phyloP scores from a whole-genome alignment of 2,329 filamentous ascomycete genomes.

The Pyrenochaeta sp. region DNA sequence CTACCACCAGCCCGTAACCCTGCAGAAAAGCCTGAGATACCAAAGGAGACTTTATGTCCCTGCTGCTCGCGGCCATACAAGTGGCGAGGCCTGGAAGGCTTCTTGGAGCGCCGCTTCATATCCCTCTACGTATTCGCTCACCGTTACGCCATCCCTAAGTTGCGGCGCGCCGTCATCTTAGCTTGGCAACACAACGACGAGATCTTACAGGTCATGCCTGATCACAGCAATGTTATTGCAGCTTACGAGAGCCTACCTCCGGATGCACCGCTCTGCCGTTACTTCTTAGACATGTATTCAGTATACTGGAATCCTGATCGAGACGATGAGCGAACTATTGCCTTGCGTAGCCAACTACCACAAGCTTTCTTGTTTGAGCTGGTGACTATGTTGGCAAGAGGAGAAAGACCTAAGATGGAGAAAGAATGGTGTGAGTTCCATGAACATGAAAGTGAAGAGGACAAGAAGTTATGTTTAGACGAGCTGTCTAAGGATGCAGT shows the following conservation, averaged over 20 bases:
- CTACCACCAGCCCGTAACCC: conserved; percentile 38
- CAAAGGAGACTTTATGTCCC: conserved; percentile 46
- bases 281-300: conserved; percentile 49
- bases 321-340: conserved; percentile 40
- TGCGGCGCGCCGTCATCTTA: conserved; percentile 42
- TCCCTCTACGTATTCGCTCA: conserved; percentile 45
- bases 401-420: conserved; percentile 45
- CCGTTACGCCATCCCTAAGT: conserved; percentile 41
- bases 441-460: conserved; percentile 44
- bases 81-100: conserved; percentile 48
- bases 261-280: conserved; percentile 41
- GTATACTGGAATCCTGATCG: conserved; percentile 48
- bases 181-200: conserved; percentile 49
- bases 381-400: conserved; percentile 41
- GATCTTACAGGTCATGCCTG: conserved; percentile 47
- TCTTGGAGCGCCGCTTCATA: conserved; percentile 48
- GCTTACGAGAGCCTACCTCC: conserved; percentile 43
- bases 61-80: conserved; percentile 48
- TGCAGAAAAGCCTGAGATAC: conserved; percentile 43
- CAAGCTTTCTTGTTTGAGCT: conserved; percentile 47
- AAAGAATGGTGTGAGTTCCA: conserved; percentile 50
- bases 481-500: conserved; percentile 41
- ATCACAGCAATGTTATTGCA: conserved; percentile 48
- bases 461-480: conserved; percentile 44
- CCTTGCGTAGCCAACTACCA: conserved; percentile 43